A percentile compares a stretch with the other conserved stretches of the same genome.
Conservation (phyloP, 257 asterid genomes). For the Rehmannia glutinosa region DNA sequence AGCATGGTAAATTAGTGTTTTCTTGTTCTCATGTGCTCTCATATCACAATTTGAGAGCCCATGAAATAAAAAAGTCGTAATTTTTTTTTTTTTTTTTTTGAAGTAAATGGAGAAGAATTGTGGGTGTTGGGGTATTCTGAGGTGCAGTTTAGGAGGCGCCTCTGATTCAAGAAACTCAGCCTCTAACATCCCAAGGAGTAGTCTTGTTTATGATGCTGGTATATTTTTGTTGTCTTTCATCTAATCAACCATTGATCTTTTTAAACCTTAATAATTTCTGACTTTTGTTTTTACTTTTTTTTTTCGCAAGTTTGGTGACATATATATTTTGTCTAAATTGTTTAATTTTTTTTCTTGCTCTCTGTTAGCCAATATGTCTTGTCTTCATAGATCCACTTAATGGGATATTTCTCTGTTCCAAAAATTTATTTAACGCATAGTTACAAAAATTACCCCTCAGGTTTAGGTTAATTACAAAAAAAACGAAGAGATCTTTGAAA, state of each 20-base stretch:
- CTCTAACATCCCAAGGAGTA: slow-evolving; percentile 58
- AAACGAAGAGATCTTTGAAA: no score
- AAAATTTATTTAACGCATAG: no score
- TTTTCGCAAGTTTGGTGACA: no score
- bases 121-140: slow-evolving; percentile 82
- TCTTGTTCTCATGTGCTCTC: slow-evolving; percentile 25
- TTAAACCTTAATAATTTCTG: no score
- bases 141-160: slow-evolving; percentile 47
- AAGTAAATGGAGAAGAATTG: slow-evolving; percentile 38
- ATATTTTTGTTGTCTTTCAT: background rate
- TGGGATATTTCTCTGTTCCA: no score
- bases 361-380: background rate
- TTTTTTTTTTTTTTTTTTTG: background rate
- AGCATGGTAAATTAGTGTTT: no score
- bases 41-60: slow-evolving; percentile 15
- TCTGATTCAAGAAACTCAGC: slow-evolving; percentile 58
- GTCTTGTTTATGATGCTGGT: slow-evolving; percentile 96
- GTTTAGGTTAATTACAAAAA: no score
- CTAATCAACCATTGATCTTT: no score
- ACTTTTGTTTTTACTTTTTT: no score
- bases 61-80: slow-evolving; percentile 22
- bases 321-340: no score
- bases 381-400: slow-evolving; percentile 3
- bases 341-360: slow-evolving; percentile 5
- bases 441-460: no score